Evolutionary conservation across 2,329 filamentous ascomycete genomes (phyloP), one percentile per base, ranked within the genome.

Genomic region (Ophioceras dolichostomum): DNA sequence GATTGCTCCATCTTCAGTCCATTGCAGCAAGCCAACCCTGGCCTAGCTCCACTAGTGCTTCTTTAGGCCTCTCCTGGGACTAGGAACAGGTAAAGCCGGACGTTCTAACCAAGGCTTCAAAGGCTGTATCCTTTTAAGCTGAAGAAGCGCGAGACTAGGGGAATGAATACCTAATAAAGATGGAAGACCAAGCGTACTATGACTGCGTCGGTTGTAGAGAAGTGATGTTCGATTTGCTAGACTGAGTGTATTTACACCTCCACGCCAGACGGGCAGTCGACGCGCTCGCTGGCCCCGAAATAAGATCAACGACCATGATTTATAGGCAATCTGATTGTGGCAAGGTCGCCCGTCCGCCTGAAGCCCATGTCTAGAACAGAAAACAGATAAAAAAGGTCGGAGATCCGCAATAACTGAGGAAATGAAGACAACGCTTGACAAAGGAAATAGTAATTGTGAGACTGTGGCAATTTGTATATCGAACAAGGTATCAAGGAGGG

Each of bases 401-500:
- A n/a, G n/a, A n/a, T n/a, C n/a, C n/a, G n/a, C n/a, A n/a, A n/a
- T n/a, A 60, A 53, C 58, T 49, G 51, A 48, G 45, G 46, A 40
- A 36, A 47, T 21, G 27, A 43, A 39, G 35, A 43, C 22, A 12
- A 7, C 22, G 38, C 46, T 34, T 38, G 47, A 44, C 44, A 39
- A 49, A 45, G 42, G 41, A 37, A 45, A 42, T 41, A 38, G 37
- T 51, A 39, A 47, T 37, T n/a, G 18, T 21, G 24, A 42, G 42
- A 32, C 39, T 44, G 32, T 37, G 40, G 37, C 43, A 50, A 47
- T 47, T 43, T 49, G 46, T 55, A 53, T 55, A 53, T 54, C 48
- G 59, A 63, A 67, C 60, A 65, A 65, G 61, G 62, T 66, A 66
- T 66, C 44, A 30, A 39, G 41, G 32, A 38, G 41, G 39, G 24